phyloP scores from a whole-genome alignment of 164 flowering plant species.

The Vitis rupestris region DNA sequence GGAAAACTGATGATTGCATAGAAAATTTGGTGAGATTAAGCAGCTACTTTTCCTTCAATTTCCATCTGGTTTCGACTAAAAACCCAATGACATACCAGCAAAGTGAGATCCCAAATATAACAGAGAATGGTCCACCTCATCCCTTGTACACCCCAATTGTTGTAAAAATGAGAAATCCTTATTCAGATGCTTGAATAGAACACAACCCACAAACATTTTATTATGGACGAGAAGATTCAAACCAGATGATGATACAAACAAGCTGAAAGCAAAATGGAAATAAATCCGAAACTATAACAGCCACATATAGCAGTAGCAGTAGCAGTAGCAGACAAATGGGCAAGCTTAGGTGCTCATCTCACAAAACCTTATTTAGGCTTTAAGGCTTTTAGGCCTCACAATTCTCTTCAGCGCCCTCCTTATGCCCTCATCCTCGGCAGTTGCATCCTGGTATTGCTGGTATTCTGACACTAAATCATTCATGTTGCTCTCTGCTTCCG shows the following conservation, averaged over 20 bases:
- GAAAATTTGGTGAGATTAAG: too few species aligned
- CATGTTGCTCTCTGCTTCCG: conserved; percentile 87
- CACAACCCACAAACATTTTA: too few species aligned
- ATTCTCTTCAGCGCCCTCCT: conserved; percentile 40
- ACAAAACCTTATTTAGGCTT: neutral
- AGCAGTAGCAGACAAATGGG: neutral
- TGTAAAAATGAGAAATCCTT: too few species aligned
- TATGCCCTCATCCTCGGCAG: conserved; percentile 67
- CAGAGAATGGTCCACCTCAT: too few species aligned
- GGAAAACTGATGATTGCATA: too few species aligned
- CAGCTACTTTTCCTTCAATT: too few species aligned
- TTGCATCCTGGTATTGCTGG: conserved; percentile 93
- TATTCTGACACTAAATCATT: conserved; percentile 86
- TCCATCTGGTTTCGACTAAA: too few species aligned
- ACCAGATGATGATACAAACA: neutral
- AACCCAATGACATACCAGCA: too few species aligned
- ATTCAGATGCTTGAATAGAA: too few species aligned
- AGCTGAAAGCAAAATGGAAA: neutral
- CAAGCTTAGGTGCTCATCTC: neutral
- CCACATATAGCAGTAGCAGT: neutral
- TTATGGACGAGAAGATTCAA: too few species aligned
- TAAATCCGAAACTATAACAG: neutral
- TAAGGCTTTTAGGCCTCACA: conserved; percentile 22
- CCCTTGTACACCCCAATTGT: too few species aligned
- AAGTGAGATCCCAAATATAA: too few species aligned